A percentile compares a stretch with the other conserved stretches of the same genome.
Conservation (phyloP, 352 stramenopile genomes). For the Sclerospora graminicola region DNA sequence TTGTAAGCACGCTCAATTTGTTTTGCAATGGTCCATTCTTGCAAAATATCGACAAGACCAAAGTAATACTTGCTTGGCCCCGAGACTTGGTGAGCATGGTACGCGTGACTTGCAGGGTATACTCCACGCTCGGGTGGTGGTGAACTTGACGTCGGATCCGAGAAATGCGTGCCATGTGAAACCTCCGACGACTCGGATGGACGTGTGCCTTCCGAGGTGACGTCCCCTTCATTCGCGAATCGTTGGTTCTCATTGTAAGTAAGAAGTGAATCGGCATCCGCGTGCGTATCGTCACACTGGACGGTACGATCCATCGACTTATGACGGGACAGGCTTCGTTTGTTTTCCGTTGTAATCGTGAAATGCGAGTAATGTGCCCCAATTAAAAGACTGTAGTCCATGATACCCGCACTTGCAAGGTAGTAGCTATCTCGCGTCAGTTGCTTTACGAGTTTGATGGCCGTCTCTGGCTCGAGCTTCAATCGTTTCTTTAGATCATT, state of each 20-base stretch:
- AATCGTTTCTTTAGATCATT: slow-evolving; percentile 84
- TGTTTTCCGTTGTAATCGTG: slow-evolving; percentile 42
- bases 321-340: slow-evolving; percentile 17
- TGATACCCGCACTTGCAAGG: slow-evolving; percentile 75
- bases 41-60: slow-evolving; percentile 84
- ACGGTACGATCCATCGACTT: slow-evolving; percentile 24
- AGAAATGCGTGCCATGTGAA: slow-evolving; percentile 9
- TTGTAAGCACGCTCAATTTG: slow-evolving; percentile 78
- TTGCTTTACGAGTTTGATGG: slow-evolving; percentile 60
- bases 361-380: slow-evolving; percentile 82
- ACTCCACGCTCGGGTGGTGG: slow-evolving; percentile 9
- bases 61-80: slow-evolving; percentile 86
- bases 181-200: slow-evolving; percentile 17
- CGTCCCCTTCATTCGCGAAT: slow-evolving; percentile 13
- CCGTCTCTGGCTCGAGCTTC: slow-evolving; percentile 44
- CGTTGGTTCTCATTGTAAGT: slow-evolving; percentile 21
- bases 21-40: slow-evolving; percentile 80
- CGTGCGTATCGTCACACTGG: slow-evolving; percentile 15
- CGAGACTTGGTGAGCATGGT: slow-evolving; percentile 67
- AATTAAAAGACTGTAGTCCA: slow-evolving; percentile 88
- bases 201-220: slow-evolving; percentile 15
- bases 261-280: slow-evolving; percentile 31
- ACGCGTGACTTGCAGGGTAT: slow-evolving; percentile 37
- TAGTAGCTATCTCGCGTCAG: slow-evolving; percentile 79
- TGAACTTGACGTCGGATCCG: slow-evolving; percentile 3